Base-by-base conservation (phyloP, 2,329 filamentous ascomycete genomes). In the Ceratocystis eucalypticola region DNA sequence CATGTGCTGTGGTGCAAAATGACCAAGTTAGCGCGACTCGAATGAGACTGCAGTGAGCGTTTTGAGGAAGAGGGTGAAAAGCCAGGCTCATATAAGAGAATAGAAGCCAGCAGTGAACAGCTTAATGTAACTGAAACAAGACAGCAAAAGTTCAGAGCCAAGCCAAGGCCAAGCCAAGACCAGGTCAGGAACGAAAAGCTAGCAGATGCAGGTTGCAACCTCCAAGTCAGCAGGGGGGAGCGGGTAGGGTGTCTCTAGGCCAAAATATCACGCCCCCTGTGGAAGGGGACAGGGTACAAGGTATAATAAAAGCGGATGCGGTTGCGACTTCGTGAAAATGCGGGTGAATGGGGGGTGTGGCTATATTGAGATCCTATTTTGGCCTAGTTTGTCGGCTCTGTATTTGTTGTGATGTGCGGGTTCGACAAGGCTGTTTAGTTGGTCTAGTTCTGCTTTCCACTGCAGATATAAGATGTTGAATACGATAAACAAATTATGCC, bases 151-250 rank as follows among this genome's bases (percentile, higher is more conserved):
- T 53, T 2, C 48, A 53, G 20, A 25, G 48, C 37, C 33, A 37
- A 22, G 37, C 22, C 25, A 53, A 45, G 33, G 5, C 12, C 44
- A 50, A 41, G 48, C 63, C 63, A 65, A 57, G 30, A 17, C 46
- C 46, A 57, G 46, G 20, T 30, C 63, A 44, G 61, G 61, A 65
- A 65, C 33, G 63, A 65, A 65, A 22, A 65, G 46, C 50, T 57
- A 28, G 37, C 44, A 22, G 46, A 57, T 55, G n/a, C 48, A 55
- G 44, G 45, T 57, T 64, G 46, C 48, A 30, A 55, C 44, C 61
- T 62, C 61, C 37, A 62, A 41, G 48, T 25, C 10, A 53, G 3
- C 48, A 53, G 22, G 48, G 48, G 20, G 30, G 4, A 41, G 20
- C 37, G 28, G 61, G 10, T 45, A 20, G 61, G 61, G 61, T 62